phyloP scores from a whole-genome alignment of 2,329 filamentous ascomycete species.

The Zasmidium citrigriseum region DNA sequence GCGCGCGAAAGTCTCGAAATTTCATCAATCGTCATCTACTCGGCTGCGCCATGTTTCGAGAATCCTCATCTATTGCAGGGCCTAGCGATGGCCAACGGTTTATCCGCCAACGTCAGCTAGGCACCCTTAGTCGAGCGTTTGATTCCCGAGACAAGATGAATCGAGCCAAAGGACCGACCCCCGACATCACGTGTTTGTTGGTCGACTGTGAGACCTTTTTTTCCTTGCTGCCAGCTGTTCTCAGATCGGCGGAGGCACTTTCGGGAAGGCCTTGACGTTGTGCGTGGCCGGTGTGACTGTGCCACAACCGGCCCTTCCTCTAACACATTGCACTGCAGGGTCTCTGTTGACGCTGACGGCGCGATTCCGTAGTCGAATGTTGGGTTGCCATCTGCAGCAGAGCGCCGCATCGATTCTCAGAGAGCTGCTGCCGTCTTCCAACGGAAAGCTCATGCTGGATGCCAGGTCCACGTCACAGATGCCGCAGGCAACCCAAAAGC shows the following conservation, averaged over 20 bases:
- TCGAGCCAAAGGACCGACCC: conserved; percentile 1
- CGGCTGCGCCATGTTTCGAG: conserved; percentile 11
- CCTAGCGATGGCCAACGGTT: background rate
- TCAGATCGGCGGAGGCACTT: conserved; percentile 11
- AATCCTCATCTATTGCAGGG: conserved; percentile 13
- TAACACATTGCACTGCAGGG: conserved; percentile 7
- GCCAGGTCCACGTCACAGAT: conserved; percentile 19
- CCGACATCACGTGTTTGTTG: conserved; percentile 4
- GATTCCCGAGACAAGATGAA: conserved; percentile 12
- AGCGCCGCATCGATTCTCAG: conserved; percentile 5
- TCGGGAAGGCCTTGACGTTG: conserved; percentile 12
- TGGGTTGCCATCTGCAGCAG: conserved; percentile 11
- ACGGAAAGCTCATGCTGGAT: background rate
- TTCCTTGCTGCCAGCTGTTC: background rate
- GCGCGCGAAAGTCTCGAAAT: conserved; percentile 1
- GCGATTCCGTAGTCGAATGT: too few species aligned
- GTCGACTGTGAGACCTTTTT: background rate
- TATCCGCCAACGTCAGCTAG: conserved; percentile 1
- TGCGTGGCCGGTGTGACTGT: conserved; percentile 17
- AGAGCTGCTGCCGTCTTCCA: background rate
- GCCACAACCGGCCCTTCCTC: conserved; percentile 9
- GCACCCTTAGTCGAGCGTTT: background rate
- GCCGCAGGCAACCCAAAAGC: conserved; percentile 4
- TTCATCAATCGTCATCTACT: background rate
- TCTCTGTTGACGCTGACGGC: conserved; percentile 6